Evolutionary conservation across 2,329 filamentous ascomycete genomes (phyloP).

Genomic region (Domatiomyces globalis): DNA sequence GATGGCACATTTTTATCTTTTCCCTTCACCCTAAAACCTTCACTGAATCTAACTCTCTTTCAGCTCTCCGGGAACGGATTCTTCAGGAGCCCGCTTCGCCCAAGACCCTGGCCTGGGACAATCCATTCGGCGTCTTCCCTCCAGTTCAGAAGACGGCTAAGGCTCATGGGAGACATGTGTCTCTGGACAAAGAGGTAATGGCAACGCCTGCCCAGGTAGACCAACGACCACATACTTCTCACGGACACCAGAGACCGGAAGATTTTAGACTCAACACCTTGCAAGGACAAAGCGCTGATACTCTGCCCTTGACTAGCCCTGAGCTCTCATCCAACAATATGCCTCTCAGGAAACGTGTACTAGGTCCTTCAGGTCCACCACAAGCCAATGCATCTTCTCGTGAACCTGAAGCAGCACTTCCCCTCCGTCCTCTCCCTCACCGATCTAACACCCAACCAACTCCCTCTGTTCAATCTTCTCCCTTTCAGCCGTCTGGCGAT

Average conservation of each 20-base stretch:
- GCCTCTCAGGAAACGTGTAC: conserved; percentile 2
- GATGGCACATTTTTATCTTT: background rate
- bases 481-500: background rate
- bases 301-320: background rate
- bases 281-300: background rate
- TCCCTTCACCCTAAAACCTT: conserved; percentile 2
- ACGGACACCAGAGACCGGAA: conserved; percentile 5
- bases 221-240: conserved; percentile 10
- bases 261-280: conserved; percentile 3
- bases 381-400: conserved; percentile 8
- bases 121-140: conserved; percentile 36
- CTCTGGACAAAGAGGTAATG: conserved; percentile 12
- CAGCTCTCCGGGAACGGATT: conserved; percentile 18
- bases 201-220: conserved; percentile 1
- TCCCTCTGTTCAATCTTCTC: background rate
- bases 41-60: conserved; percentile 13
- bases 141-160: conserved; percentile 22
- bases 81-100: conserved; percentile 24
- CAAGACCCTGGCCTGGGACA: conserved; percentile 31
- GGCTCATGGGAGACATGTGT: conserved; percentile 21
- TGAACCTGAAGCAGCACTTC: conserved; percentile 7
- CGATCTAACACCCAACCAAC: background rate
- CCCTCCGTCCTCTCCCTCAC: background rate
- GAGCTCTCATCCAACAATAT: background rate
- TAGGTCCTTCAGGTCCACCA: conserved; percentile 9